Percentiles rank a stretch among this genome's conserved stretches.
phyloP scores from a whole-genome alignment of 441 rosid genomes.

The Eruca vesicaria region DNA sequence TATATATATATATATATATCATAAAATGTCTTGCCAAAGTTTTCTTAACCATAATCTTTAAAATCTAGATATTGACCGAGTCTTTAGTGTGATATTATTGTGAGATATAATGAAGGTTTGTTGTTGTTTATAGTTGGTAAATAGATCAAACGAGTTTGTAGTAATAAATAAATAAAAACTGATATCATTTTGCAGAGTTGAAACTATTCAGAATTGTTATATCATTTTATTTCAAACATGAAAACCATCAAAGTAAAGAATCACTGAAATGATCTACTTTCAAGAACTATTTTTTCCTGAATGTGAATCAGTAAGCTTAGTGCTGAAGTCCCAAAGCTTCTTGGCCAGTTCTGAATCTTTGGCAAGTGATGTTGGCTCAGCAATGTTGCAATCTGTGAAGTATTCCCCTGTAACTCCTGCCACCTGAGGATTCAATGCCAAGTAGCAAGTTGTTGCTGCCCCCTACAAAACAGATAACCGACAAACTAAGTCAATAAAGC shows the following conservation, averaged over 20 bases:
- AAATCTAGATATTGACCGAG: neutral
- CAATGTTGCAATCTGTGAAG: conserved; percentile 48
- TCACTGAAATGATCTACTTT: conserved; percentile 29
- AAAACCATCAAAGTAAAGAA: neutral
- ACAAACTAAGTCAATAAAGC: neutral
- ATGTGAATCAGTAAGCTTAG: conserved; percentile 30
- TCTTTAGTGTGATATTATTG: neutral
- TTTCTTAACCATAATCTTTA: neutral
- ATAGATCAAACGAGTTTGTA: too few relatives aligned
- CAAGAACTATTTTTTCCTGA: conserved; percentile 29
- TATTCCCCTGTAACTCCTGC: conserved; percentile 60
- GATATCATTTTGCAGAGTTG: too few relatives aligned
- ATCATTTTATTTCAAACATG: too few relatives aligned
- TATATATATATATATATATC: neutral
- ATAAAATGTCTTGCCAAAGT: neutral
- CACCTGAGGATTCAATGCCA: conserved; percentile 72
- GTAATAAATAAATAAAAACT: too few relatives aligned
- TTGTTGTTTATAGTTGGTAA: too few relatives aligned
- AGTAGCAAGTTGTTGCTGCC: conserved; percentile 85
- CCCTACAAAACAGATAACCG: conserved; percentile 39
- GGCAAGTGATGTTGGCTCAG: conserved; percentile 37
- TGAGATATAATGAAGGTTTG: neutral
- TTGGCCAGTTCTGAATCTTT: conserved; percentile 51
- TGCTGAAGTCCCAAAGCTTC: conserved; percentile 75
- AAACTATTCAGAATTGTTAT: neutral